A percentile compares a stretch with the other conserved stretches of the same genome.
Conservation (phyloP, 345 rosid genomes). For the thale cress (Arabidopsis thaliana) region DNA sequence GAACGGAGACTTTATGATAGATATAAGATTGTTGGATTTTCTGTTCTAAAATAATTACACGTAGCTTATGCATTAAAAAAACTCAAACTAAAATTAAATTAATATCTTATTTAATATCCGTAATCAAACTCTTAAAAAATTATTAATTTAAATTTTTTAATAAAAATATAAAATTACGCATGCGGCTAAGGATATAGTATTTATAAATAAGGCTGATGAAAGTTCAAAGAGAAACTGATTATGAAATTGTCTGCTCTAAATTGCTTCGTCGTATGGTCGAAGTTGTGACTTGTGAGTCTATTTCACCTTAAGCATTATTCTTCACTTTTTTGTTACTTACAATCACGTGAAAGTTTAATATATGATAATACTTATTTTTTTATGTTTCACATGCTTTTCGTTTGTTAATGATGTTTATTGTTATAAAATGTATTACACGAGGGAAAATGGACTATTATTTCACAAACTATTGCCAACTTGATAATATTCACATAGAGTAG, state of each 20-base stretch:
- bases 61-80: no score
- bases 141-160: no score
- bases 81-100: no score
- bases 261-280: background rate
- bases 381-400: background rate
- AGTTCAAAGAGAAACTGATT: conserved; percentile 3
- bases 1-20: no score
- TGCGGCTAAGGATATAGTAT: no score
- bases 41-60: no score
- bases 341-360: conserved; percentile 1
- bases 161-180: no score
- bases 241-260: conserved; percentile 3
- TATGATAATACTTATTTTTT: background rate
- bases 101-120: no score
- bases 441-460: background rate
- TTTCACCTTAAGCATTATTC: background rate
- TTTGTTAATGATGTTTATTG: background rate
- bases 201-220: conserved; percentile 9
- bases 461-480: background rate
- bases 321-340: background rate
- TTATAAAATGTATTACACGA: background rate
- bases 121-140: no score
- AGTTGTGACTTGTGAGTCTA: conserved; percentile 1
- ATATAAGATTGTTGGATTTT: no score
- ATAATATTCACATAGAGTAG: background rate